These are phyloP conservation scores for Neurospora sp. DNA, from an alignment of 495 filamentous ascomycete genomes.

Conservation along the genomic window DNA sequence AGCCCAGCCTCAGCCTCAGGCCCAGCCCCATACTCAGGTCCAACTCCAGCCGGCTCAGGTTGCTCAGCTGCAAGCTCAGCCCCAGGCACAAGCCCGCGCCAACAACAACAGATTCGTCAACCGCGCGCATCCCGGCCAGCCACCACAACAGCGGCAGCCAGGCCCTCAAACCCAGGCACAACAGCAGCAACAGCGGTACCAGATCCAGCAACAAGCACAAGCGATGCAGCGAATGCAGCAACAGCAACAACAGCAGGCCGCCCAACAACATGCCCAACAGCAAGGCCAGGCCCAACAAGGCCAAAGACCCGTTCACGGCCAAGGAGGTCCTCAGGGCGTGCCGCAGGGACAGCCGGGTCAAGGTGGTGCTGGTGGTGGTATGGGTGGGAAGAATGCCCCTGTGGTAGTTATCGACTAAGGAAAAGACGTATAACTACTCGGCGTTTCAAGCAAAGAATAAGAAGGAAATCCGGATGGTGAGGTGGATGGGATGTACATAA, in stretches of 20 bases:
- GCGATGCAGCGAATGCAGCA: conserved; percentile 1
- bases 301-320: conserved; percentile 2
- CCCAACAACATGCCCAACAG: conserved; percentile 2
- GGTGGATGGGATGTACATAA: neutral
- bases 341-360: neutral
- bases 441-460: neutral
- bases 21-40: neutral
- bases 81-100: neutral
- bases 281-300: neutral
- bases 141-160: conserved; percentile 8
- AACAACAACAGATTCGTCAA: conserved; percentile 6
- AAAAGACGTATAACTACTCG: neutral
- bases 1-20: neutral
- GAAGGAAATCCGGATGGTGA: neutral
- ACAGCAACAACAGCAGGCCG: conserved; percentile 18
- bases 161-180: conserved; percentile 2
- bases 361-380: neutral
- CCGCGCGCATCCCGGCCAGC: conserved; percentile 1
- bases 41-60: conserved; percentile 3
- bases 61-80: neutral
- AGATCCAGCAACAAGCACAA: conserved; percentile 3
- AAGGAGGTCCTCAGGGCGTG: neutral
- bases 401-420: neutral
- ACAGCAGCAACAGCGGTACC: conserved; percentile 4
- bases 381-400: neutral